phyloP scores from a whole-genome alignment of 2,329 filamentous ascomycete species.

The Elsinoe arachidis region DNA sequence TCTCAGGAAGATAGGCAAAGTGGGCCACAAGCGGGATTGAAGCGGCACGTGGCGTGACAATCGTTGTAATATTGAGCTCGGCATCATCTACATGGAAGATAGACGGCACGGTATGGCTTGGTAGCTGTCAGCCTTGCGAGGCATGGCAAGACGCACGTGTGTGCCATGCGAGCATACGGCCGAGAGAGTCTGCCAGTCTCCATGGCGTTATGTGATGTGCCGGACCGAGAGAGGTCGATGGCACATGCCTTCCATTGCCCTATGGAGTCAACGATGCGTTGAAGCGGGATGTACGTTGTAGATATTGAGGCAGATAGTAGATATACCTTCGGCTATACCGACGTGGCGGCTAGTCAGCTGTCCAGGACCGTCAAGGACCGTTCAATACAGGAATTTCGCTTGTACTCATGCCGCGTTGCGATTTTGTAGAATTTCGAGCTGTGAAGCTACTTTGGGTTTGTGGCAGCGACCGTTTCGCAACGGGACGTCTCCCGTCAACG shows the following conservation, averaged over 20 bases:
- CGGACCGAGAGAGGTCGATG: too few relatives aligned
- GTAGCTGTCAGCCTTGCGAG: not conserved
- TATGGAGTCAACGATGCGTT: too few relatives aligned
- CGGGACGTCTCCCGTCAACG: not conserved
- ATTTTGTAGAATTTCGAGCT: not conserved
- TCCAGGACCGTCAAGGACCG: not conserved
- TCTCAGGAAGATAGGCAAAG: constrained; percentile 36
- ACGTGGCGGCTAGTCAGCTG: not conserved
- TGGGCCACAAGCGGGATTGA: constrained; percentile 35
- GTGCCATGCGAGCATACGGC: too few relatives aligned
- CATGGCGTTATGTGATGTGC: too few relatives aligned
- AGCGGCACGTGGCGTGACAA: not conserved
- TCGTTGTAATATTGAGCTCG: not conserved
- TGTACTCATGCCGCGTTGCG: not conserved
- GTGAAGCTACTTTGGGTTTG: not conserved
- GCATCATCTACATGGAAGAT: not conserved
- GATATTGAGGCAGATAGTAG: too few relatives aligned
- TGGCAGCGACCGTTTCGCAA: not conserved
- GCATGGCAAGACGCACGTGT: too few relatives aligned
- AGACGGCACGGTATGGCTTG: not conserved
- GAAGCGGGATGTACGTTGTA: too few relatives aligned
- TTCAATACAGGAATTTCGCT: constrained; percentile 3
- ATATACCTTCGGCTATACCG: too few relatives aligned
- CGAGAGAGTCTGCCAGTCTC: too few relatives aligned
- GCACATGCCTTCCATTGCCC: too few relatives aligned